A percentile compares a stretch with the other conserved stretches of the same genome.
phyloP scores from a whole-genome alignment of 495 filamentous ascomycete genomes.

The Trichoderma asperelloides region DNA sequence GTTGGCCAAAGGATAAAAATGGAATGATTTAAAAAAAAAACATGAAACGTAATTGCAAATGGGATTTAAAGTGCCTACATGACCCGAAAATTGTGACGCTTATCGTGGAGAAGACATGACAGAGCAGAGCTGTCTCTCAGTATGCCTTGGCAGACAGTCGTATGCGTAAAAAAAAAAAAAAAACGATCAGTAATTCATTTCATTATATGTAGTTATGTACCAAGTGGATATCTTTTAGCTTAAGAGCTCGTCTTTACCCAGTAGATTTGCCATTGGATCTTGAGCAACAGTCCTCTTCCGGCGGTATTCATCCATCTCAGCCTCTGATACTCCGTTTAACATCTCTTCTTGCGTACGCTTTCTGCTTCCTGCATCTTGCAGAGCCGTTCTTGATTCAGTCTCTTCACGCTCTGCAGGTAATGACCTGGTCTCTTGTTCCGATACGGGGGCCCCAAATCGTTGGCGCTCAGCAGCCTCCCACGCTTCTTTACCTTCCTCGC shows the following conservation, averaged over 20 bases:
- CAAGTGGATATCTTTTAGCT: background rate
- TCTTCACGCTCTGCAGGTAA: constrained; percentile 19
- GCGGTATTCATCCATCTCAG: constrained; percentile 76
- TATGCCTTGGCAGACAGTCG: background rate
- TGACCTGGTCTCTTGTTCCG: constrained; percentile 21
- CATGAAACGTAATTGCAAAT: background rate
- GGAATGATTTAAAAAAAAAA: constrained; percentile 25
- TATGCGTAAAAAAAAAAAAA: background rate
- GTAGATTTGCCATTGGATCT: constrained; percentile 79
- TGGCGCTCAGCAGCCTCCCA: constrained; percentile 58
- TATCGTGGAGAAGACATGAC: background rate
- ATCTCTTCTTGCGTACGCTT: constrained; percentile 71
- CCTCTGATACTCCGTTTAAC: constrained; percentile 65
- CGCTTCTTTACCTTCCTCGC: constrained; percentile 68
- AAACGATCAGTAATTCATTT: background rate
- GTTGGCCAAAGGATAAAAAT: constrained; percentile 28
- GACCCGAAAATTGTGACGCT: background rate
- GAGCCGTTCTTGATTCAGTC: constrained; percentile 3
- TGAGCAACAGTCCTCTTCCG: constrained; percentile 56
- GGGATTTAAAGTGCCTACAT: background rate
- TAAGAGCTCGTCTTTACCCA: constrained; percentile 33
- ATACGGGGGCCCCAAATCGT: constrained; percentile 39
- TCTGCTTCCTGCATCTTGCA: constrained; percentile 24
- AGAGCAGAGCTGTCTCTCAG: background rate
- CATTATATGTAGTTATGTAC: background rate